These are phyloP conservation scores for Cercophora newfieldiana DNA, from an alignment of 495 filamentous ascomycete species.

Conservation along the genomic window DNA sequence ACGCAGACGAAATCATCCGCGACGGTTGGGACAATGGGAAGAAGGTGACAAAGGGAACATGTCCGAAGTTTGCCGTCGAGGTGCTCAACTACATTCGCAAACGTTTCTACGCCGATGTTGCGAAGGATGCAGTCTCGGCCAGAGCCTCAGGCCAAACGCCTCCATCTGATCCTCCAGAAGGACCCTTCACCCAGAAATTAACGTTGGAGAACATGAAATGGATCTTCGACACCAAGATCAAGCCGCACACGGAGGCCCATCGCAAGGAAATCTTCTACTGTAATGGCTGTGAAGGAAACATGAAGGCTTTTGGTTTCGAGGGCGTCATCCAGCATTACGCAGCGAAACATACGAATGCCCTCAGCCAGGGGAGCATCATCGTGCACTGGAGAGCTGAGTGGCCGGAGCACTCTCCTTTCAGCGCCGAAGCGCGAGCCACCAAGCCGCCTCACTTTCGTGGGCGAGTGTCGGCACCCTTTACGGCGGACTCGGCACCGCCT, in stretches of 20 bases:
- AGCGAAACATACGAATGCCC: slow-evolving; percentile 69
- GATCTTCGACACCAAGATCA: slow-evolving; percentile 75
- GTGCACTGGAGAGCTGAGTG: slow-evolving; percentile 79
- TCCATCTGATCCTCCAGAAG: slow-evolving; percentile 49
- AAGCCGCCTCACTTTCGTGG: slow-evolving; percentile 24
- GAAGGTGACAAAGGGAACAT: slow-evolving; percentile 57
- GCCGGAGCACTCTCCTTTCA: slow-evolving; percentile 72
- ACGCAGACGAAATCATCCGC: slow-evolving; percentile 65
- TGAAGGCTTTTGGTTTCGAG: slow-evolving; percentile 70
- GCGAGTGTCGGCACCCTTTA: slow-evolving; percentile 7
- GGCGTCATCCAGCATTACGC: slow-evolving; percentile 77
- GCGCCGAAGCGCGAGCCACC: slow-evolving; percentile 50
- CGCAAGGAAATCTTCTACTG: slow-evolving; percentile 74
- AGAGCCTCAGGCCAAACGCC: slow-evolving; percentile 44
- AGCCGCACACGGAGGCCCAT: slow-evolving; percentile 59
- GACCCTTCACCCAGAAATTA: slow-evolving; percentile 57
- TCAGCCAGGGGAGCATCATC: slow-evolving; percentile 66
- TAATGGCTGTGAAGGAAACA: slow-evolving; percentile 61
- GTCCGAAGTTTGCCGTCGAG: slow-evolving; percentile 64
- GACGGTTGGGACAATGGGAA: slow-evolving; percentile 58
- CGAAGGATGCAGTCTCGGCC: slow-evolving; percentile 48
- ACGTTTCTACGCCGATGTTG: slow-evolving; percentile 60
- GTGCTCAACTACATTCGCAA: slow-evolving; percentile 62
- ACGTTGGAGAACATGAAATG: slow-evolving; percentile 85
- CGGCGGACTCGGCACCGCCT: slow-evolving; percentile 10